Conservation (phyloP, 1,284 basidiomycete genomes). For the Irpex lacteus region DNA sequence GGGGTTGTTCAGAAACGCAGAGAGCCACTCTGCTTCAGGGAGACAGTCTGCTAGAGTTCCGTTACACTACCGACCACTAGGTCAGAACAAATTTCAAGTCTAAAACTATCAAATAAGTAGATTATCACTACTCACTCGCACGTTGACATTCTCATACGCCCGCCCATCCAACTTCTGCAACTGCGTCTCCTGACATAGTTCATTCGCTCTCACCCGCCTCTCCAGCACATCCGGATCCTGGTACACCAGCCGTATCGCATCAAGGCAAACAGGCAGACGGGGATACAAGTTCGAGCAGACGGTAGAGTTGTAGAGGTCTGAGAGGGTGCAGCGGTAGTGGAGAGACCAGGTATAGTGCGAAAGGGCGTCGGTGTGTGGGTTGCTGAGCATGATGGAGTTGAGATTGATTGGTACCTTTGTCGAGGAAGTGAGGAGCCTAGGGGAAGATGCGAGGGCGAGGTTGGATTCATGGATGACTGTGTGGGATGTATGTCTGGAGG, state of each 20-base stretch:
- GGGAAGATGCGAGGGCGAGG: constrained; percentile 14
- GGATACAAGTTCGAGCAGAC: constrained; percentile 24
- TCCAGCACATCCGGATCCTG: constrained; percentile 16
- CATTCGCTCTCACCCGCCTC: constrained; percentile 18
- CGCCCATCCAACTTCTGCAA: background rate
- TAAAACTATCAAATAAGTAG: too few species aligned
- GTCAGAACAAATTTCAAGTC: too few species aligned
- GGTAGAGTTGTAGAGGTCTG: constrained; percentile 27
- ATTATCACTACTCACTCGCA: constrained; percentile 11
- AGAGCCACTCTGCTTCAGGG: constrained; percentile 13
- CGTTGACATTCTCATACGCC: constrained; percentile 5
- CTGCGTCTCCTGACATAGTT: background rate
- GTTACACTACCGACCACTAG: constrained; percentile 4
- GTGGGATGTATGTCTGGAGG: constrained; percentile 25
- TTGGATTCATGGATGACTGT: constrained; percentile 32
- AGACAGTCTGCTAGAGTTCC: constrained; percentile 7
- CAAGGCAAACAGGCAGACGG: constrained; percentile 26
- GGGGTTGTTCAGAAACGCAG: constrained; percentile 21
- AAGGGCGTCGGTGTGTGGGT: constrained; percentile 28
- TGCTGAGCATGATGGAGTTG: constrained; percentile 32
- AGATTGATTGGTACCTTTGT: too few species aligned
- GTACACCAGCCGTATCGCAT: constrained; percentile 25
- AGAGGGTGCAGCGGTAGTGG: constrained; percentile 24
- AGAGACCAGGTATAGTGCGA: constrained; percentile 29
- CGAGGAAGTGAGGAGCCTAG: too few species aligned